phyloP scores from a whole-genome alignment of 305 asterid genomes.

The Rubia balearica region DNA sequence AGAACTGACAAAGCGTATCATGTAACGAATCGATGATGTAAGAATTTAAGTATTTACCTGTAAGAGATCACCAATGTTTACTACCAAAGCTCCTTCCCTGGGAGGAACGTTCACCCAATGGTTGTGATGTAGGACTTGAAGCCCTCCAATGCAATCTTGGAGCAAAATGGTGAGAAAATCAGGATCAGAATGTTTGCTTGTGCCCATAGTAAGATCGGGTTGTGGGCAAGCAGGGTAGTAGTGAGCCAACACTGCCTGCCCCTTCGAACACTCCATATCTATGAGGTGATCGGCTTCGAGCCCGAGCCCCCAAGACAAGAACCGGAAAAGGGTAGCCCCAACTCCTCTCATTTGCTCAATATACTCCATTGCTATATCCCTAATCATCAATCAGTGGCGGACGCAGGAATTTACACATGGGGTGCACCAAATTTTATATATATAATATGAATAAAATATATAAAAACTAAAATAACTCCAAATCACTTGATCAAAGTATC shows the following conservation, averaged over 20 bases:
- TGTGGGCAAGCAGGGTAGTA: slow-evolving; percentile 59
- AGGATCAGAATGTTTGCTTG: slow-evolving; percentile 39
- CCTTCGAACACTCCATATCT: slow-evolving; percentile 45
- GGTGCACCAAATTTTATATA: no score
- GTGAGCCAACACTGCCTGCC: slow-evolving; percentile 31
- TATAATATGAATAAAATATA: no score
- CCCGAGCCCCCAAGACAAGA: slow-evolving; percentile 46
- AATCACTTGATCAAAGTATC: no score
- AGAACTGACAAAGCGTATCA: neutral
- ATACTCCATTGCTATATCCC: slow-evolving; percentile 37
- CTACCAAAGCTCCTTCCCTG: slow-evolving; percentile 13
- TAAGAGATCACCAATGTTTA: slow-evolving; percentile 21
- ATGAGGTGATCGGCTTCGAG: slow-evolving; percentile 33
- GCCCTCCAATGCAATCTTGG: slow-evolving; percentile 46
- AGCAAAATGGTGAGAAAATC: slow-evolving; percentile 48
- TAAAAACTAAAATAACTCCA: no score
- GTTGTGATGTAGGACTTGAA: slow-evolving; percentile 21
- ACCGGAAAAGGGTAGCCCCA: slow-evolving; percentile 32
- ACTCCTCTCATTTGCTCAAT: slow-evolving; percentile 30
- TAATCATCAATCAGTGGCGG: slow-evolving; percentile 9
- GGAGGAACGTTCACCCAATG: slow-evolving; percentile 25
- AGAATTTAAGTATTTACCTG: slow-evolving; percentile 19
- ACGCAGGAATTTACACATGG: no score
- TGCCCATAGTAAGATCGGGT: slow-evolving; percentile 44
- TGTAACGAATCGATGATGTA: neutral